A percentile compares a stretch with the other conserved stretches of the same genome.
phyloP scores from a whole-genome alignment of 192 early-diverging fungal species.

The Entomortierella lignicola region DNA sequence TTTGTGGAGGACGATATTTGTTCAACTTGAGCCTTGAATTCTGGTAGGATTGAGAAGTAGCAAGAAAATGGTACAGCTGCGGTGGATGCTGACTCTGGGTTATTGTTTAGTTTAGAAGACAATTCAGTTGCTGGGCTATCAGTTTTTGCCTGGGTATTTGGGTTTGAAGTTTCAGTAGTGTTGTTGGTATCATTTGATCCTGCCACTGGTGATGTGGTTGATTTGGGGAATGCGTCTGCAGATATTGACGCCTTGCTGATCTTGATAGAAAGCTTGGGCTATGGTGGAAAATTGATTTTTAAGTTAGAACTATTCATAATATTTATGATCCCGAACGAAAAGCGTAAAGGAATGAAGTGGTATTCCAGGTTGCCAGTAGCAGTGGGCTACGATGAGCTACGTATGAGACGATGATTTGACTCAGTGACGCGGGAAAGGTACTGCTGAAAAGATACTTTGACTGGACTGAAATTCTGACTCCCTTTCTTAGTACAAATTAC shows the following conservation, averaged over 20 bases:
- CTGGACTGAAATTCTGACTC: background rate
- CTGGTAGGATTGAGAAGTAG: constrained; percentile 28
- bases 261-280: constrained; percentile 46
- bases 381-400: too few relatives aligned
- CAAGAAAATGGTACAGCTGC: constrained; percentile 16
- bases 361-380: too few relatives aligned
- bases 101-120: background rate
- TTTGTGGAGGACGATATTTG: constrained; percentile 36
- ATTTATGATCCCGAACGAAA: background rate
- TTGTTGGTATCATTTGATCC: background rate
- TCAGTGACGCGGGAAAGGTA: too few relatives aligned
- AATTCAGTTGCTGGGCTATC: background rate
- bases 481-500: background rate
- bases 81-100: background rate
- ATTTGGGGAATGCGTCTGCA: constrained; percentile 14
- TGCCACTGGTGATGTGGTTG: constrained; percentile 2
- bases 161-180: background rate
- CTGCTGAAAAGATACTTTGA: background rate
- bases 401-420: too few relatives aligned
- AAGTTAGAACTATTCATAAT: background rate
- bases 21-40: constrained; percentile 40
- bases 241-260: constrained; percentile 45
- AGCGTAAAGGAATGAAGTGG: background rate
- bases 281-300: background rate
- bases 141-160: background rate